Evolutionary conservation across 768 basidiomycete species (phyloP).

Genomic region (Botryobasidium botryosum): DNA sequence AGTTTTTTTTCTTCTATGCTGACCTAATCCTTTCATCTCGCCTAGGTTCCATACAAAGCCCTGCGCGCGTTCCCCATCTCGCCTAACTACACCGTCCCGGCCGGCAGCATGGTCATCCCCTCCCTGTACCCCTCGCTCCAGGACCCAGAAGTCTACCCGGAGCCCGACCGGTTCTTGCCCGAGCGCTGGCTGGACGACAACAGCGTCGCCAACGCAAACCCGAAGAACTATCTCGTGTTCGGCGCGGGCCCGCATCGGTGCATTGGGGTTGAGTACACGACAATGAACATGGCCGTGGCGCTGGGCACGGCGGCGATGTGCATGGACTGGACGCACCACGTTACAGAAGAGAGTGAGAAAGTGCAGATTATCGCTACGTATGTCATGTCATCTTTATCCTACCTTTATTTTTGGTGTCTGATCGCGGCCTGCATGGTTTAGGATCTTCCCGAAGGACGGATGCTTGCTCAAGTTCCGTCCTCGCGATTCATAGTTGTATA

Average conservation of each 20-base stretch:
- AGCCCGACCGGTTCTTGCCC: conserved; percentile 67
- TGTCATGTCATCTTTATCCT: conserved; percentile 11
- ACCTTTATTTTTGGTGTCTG: neutral
- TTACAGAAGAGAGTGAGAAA: conserved; percentile 62
- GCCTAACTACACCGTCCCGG: conserved; percentile 81
- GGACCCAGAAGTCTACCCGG: conserved; percentile 72
- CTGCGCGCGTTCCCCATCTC: conserved; percentile 85
- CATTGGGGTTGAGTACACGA: conserved; percentile 85
- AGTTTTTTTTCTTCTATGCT: too few relatives aligned
- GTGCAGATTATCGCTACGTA: conserved; percentile 87
- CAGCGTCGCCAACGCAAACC: conserved; percentile 62
- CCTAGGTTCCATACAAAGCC: conserved; percentile 80
- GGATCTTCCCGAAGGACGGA: conserved; percentile 85
- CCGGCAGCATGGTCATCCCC: conserved; percentile 85
- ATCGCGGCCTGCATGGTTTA: conserved; percentile 10
- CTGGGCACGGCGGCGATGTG: conserved; percentile 66
- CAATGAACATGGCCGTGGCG: conserved; percentile 74
- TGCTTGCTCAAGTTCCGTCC: conserved; percentile 66
- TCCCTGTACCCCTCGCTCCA: conserved; percentile 87
- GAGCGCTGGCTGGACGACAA: conserved; percentile 86
- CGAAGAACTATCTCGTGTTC: conserved; percentile 92
- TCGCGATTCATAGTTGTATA: conserved; percentile 22
- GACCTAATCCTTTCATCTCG: conserved; percentile 8
- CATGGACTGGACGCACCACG: conserved; percentile 75
- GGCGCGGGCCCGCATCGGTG: conserved; percentile 87